A percentile compares a stretch with the other conserved stretches of the same genome.
phyloP scores from a whole-genome alignment of 371 early-diverging fungal genomes.

The Mortierella sp. region DNA sequence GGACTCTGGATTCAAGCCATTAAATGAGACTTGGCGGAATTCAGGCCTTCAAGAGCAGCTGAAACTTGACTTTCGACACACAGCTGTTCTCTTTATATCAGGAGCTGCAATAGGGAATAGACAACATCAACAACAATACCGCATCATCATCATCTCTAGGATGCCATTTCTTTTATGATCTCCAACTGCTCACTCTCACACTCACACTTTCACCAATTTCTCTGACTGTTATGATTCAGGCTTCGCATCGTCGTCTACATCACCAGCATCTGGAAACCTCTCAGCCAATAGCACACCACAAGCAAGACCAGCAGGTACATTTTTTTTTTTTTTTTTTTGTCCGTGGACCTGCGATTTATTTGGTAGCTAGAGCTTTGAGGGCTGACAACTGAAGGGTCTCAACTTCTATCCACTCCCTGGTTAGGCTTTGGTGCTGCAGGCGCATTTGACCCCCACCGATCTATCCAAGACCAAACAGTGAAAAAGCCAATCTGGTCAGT shows the following conservation, averaged over 20 bases:
- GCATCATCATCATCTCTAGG: too few relatives aligned
- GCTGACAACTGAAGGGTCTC: background rate
- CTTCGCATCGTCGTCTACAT: constrained; percentile 40
- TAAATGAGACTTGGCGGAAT: background rate
- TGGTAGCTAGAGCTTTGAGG: background rate
- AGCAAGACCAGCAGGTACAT: constrained; percentile 41
- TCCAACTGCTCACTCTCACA: background rate
- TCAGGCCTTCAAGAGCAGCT: background rate
- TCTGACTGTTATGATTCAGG: constrained; percentile 6
- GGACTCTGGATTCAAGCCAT: background rate
- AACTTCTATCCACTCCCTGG: background rate
- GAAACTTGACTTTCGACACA: background rate
- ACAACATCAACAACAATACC: background rate
- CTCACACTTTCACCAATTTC: background rate
- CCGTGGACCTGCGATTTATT: background rate
- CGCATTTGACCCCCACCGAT: constrained; percentile 60
- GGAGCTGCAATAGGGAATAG: too few relatives aligned
- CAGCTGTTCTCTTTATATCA: too few relatives aligned
- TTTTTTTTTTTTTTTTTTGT: too few relatives aligned
- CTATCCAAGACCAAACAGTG: constrained; percentile 46
- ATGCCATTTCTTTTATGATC: too few relatives aligned
- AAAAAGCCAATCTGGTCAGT: constrained; percentile 78
- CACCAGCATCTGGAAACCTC: constrained; percentile 51
- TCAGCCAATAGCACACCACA: constrained; percentile 51
- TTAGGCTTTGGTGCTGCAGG: constrained; percentile 41